Percentiles rank a stretch among this genome's conserved stretches.
phyloP scores from a whole-genome alignment of 2,329 filamentous ascomycete species.

The Chaetomium sp. region DNA sequence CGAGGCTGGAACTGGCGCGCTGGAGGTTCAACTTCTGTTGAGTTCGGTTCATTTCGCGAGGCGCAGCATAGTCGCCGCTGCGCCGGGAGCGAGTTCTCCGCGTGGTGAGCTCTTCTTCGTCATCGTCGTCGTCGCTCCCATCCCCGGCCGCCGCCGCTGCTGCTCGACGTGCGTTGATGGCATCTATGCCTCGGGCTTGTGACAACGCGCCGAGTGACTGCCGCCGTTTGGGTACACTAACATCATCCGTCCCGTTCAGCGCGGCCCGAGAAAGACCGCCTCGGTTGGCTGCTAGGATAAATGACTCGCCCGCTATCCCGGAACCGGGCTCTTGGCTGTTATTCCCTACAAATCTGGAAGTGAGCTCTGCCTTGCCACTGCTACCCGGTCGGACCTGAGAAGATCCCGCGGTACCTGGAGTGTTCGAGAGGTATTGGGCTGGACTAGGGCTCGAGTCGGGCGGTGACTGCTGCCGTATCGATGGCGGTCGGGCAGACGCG shows the following conservation, averaged over 20 bases:
- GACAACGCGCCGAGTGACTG: conserved; percentile 37
- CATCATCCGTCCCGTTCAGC: conserved; percentile 23
- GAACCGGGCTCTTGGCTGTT: conserved; percentile 38
- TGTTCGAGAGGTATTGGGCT: conserved; percentile 23
- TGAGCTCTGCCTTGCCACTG: conserved; percentile 43
- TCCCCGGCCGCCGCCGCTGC: conserved; percentile 33
- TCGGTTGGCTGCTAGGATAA: conserved; percentile 11
- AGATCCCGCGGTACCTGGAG: conserved; percentile 10
- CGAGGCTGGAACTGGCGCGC: conserved; percentile 64
- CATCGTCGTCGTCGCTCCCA: conserved; percentile 28
- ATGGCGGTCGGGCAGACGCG: conserved; percentile 38
- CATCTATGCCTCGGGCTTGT: conserved; percentile 20
- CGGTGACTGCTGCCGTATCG: conserved; percentile 35
- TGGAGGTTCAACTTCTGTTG: conserved; percentile 73
- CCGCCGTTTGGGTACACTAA: conserved; percentile 33
- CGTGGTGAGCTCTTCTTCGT: conserved; percentile 25
- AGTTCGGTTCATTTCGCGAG: conserved; percentile 56
- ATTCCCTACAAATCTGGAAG: conserved; percentile 52
- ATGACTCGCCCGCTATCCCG: conserved; percentile 39
- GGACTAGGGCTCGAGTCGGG: conserved; percentile 21
- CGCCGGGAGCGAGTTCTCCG: conserved; percentile 17
- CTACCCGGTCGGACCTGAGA: conserved; percentile 30
- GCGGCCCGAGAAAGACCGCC: conserved; percentile 18
- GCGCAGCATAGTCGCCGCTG: conserved; percentile 36
- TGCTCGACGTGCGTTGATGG: conserved; percentile 5